A percentile compares a stretch with the other conserved stretches of the same genome.
Evolutionary conservation across 1,284 basidiomycete genomes (phyloP).

Genomic region (Irpex sp.): DNA sequence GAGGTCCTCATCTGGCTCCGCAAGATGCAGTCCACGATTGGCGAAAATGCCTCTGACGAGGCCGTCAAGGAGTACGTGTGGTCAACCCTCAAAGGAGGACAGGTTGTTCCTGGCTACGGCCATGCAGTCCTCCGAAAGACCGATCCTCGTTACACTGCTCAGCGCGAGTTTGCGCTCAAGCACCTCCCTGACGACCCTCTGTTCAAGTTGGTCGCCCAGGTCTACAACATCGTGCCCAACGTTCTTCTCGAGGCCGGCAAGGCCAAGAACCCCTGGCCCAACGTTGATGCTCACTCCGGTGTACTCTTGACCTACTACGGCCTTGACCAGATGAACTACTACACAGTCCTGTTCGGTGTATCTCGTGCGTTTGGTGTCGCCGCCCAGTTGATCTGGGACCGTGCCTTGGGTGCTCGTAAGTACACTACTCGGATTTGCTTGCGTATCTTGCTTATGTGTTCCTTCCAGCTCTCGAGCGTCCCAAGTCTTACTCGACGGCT

Average conservation of each 20-base stretch:
- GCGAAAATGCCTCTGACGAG: constrained; percentile 78
- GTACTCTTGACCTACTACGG: constrained; percentile 91
- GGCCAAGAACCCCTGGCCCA: constrained; percentile 92
- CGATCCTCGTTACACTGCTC: constrained; percentile 95
- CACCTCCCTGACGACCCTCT: constrained; percentile 84
- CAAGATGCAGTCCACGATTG: constrained; percentile 86
- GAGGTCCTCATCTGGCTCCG: constrained; percentile 89
- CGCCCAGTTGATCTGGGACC: constrained; percentile 92
- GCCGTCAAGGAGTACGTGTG: constrained; percentile 91
- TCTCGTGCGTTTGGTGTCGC: constrained; percentile 90
- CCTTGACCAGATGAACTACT: constrained; percentile 87
- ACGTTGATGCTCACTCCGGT: constrained; percentile 97
- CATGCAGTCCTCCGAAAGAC: constrained; percentile 97
- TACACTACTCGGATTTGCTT: constrained; percentile 17
- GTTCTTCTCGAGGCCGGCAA: constrained; percentile 94
- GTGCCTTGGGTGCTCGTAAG: constrained; percentile 89
- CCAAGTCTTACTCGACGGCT: constrained; percentile 81
- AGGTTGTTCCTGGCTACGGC: constrained; percentile 93
- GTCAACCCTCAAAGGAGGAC: constrained; percentile 86
- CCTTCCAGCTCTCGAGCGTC: constrained; percentile 71
- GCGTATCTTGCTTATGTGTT: constrained; percentile 7
- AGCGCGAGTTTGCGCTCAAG: constrained; percentile 91
- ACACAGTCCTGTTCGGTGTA: constrained; percentile 96
- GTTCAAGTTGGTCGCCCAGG: constrained; percentile 92
- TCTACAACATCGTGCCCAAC: constrained; percentile 90